Evolutionary conservation across 441 rosid species (phyloP).

Genomic region (Brassica balearica): DNA sequence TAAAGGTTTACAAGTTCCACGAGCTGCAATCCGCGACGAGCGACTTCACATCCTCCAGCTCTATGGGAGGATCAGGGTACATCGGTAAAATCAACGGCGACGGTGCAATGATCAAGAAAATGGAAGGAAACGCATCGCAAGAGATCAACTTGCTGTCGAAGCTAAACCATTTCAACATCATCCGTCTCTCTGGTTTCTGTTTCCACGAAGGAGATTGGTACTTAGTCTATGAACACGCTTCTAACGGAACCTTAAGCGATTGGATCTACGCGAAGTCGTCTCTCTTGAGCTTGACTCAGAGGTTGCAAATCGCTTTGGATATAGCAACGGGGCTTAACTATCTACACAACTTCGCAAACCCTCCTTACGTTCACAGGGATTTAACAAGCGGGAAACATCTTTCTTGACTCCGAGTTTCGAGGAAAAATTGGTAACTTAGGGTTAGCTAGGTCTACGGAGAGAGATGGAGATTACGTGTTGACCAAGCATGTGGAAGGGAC

Average conservation of each 20-base stretch:
- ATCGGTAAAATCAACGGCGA: conserved; percentile 69
- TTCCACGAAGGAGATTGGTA: conserved; percentile 68
- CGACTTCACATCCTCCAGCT: conserved; percentile 60
- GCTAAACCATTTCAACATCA: conserved; percentile 69
- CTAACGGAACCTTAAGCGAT: conserved; percentile 66
- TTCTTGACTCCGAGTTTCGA: conserved; percentile 67
- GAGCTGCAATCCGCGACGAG: conserved; percentile 72
- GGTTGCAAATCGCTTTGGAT: conserved; percentile 66
- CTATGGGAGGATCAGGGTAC: conserved; percentile 64
- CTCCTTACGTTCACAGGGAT: conserved; percentile 75
- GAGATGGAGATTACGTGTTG: conserved; percentile 56
- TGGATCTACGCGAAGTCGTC: conserved; percentile 61
- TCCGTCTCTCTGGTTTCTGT: conserved; percentile 75
- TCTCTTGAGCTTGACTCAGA: conserved; percentile 62
- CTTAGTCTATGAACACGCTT: conserved; percentile 75
- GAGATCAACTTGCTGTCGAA: conserved; percentile 66
- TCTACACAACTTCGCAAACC: conserved; percentile 71
- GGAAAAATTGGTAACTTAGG: conserved; percentile 76
- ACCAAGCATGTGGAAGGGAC: conserved; percentile 84
- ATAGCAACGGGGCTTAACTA: conserved; percentile 80
- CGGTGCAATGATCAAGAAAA: conserved; percentile 73
- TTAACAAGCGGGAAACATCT: conserved; percentile 61
- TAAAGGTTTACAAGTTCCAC: conserved; percentile 62
- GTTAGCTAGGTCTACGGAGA: conserved; percentile 60
- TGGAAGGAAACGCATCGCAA: conserved; percentile 67